A percentile compares a stretch with the other conserved stretches of the same genome.
These are phyloP conservation scores for Vitellaria paradoxa DNA, from an alignment of 179 eudicot genomes.

Conservation along the genomic window DNA sequence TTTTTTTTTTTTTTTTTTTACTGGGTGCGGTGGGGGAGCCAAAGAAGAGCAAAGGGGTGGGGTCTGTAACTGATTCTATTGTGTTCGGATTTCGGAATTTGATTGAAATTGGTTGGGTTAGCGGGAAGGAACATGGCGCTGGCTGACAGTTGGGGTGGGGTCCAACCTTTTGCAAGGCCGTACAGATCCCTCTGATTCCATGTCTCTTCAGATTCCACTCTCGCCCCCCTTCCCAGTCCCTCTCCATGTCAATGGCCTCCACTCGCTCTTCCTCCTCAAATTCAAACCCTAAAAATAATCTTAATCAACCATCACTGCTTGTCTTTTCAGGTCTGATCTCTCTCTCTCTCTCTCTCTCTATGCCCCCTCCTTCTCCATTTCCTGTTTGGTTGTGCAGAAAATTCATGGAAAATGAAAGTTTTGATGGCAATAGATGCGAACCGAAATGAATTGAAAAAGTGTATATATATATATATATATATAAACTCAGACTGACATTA, in stretches of 20 bases:
- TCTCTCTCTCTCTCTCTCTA: background rate
- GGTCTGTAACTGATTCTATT: background rate
- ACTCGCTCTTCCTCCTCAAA: constrained; percentile 11
- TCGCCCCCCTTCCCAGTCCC: constrained; percentile 9
- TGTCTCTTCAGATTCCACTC: background rate
- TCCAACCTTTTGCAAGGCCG: constrained; percentile 15
- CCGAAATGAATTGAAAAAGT: background rate
- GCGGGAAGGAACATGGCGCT: constrained; percentile 10
- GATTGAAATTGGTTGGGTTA: background rate
- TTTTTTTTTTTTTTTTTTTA: too few species aligned
- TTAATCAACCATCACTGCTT: constrained; percentile 34
- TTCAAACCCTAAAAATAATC: constrained; percentile 9
- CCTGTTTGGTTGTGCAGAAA: background rate
- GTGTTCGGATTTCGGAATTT: background rate
- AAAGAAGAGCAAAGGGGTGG: background rate
- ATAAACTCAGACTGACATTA: too few species aligned
- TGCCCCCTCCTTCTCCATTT: background rate
- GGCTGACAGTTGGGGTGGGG: constrained; percentile 32
- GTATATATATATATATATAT: too few species aligned
- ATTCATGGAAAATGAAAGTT: background rate
- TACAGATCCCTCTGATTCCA: background rate
- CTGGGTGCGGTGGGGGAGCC: too few species aligned
- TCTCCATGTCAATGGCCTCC: constrained; percentile 13
- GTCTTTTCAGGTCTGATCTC: constrained; percentile 40
- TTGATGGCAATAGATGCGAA: background rate